Base-by-base conservation (phyloP, 164 flowering plant species). In the Magnolia changhungtana region DNA sequence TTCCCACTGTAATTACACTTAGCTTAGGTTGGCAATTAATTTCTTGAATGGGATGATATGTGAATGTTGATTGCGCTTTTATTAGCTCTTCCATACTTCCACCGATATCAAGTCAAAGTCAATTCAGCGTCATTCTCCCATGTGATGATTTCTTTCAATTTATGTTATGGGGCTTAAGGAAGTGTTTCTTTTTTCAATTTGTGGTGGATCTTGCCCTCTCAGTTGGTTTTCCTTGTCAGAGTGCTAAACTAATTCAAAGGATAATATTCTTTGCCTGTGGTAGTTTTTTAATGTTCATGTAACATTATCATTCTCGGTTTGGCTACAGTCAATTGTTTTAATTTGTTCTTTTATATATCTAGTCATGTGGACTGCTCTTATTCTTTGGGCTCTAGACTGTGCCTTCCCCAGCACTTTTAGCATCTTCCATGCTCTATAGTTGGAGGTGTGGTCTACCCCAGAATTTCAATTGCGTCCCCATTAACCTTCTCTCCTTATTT, bases 331-430 rank as follows among this genome's bases (percentile, higher is more conserved):
- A 65, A 13, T 68, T 68, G 45, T 14, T 29, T 68, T 68, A 37
- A 68, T 68, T 68, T 68, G 71, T 37, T 45, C n/a, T n/a, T 27
- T 16, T 29, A n/a, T 49, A 45, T 68, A 29, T 68, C 50, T 68
- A 29, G 51, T 68, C 50, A 18, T 68, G n/a, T 29, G 71, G 21
- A 27, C 18, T 37, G 50, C 20, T 8, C 20, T 27, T 16, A 8
- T 70, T n/a, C 72, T 50, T 49, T 50, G 16, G 23, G n/a, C 24
- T 70, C 19, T n/a, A 2, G 27, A 45, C 58, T 50, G 59, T 37
- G 45, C 45, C 45, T 3, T 70, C 71, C 50, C 11, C 24, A 50
- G n/a, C 9, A 6, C 3, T 70, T 70, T 49, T 49, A 11, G 71
- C 71, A 27, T 68, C 27, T 68, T 8, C 45, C 11, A 3, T 68